These are phyloP conservation scores for Emmonsiellopsis sp. DNA, from an alignment of 2,329 filamentous ascomycete genomes.

Conservation along the genomic window DNA sequence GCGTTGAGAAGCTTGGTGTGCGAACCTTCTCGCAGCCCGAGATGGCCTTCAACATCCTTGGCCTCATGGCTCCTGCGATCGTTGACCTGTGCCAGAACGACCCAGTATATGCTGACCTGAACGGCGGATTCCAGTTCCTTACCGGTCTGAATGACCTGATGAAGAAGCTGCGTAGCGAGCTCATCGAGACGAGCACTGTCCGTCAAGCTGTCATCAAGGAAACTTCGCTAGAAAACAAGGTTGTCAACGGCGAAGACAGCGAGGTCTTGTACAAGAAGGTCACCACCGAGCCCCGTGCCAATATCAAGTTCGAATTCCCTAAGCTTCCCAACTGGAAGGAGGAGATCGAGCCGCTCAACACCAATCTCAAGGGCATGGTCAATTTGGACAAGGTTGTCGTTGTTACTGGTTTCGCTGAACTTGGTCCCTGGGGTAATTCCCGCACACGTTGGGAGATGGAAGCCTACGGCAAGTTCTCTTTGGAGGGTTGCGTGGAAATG, in stretches of 20 bases:
- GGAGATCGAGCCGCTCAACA: conserved; percentile 81
- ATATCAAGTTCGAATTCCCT: conserved; percentile 97
- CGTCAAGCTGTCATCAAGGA: conserved; percentile 91
- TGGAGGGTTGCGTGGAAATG: conserved; percentile 98
- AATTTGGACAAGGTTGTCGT: conserved; percentile 97
- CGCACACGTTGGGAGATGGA: conserved; percentile 99
- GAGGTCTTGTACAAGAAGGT: conserved; percentile 94
- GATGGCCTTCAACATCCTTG: conserved; percentile 98
- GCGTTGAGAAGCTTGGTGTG: conserved; percentile 91
- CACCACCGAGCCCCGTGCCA: conserved; percentile 84
- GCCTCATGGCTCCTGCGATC: conserved; percentile 87
- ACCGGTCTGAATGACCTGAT: conserved; percentile 91
- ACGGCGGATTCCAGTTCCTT: conserved; percentile 95
- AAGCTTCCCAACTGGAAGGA: conserved; percentile 81
- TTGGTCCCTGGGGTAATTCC: conserved; percentile 97
- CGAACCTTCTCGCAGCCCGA: conserved; percentile 98
- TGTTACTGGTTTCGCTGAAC: conserved; percentile 90
- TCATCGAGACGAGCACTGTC: conserved; percentile 90
- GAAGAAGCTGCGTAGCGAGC: conserved; percentile 85
- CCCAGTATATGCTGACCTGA: conserved; percentile 93
- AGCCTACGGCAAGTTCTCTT: conserved; percentile 87
- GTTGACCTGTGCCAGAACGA: conserved; percentile 93
- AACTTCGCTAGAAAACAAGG: conserved; percentile 91
- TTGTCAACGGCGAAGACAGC: conserved; percentile 87
- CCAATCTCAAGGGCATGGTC: conserved; percentile 90